Base-by-base conservation (phyloP, 2,329 filamentous ascomycete species). In the Diplodia scrobiculata region DNA sequence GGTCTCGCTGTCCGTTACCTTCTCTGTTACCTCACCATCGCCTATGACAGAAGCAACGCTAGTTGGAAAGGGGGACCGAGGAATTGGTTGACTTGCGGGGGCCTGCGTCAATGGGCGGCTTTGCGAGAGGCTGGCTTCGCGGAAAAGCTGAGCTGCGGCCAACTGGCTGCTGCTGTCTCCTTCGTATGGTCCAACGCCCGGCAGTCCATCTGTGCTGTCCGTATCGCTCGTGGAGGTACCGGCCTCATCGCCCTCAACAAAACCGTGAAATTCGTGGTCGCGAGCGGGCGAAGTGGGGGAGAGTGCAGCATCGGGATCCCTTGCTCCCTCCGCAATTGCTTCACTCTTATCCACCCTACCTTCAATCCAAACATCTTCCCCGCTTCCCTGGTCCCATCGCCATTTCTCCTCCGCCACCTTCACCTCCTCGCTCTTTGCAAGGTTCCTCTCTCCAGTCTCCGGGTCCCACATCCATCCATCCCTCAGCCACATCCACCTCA, bases 401-500 rank as follows among this genome's bases (percentile, higher is more conserved):
- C 76, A 90, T 74, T 53, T 59, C 53, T 51, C 47, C 14, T 27
- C 27, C 1, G 21, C 45, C 11, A 9, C 17, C 21, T 7, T 25
- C 11, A 25, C 47, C 47, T 60, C 48, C 3, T 84, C 83, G 29
- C 79, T 79, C 1, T 80, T 73, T 9, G 90, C 80, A 29, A 84
- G 77, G 29, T 80, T 79, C 68, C 82, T 84, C 59, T 88, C 83
- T 1, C 91, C 92, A 0, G 89, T 92, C 32, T 80, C 75, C 1
- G 87, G 86, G 78, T 96, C 85, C 91, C 92, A 97, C 48, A 87
- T 82, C 84, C 88, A 94, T 0, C 92, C 91, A 72, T 96, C 91
- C 53, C 88, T 87, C 79, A 95, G 85, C 92, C 93, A 97, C 86
- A 92, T 91, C 92, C 93, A 97, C 47, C 89, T 84, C 72, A 97